Evolutionary conservation across 306 rosid species (phyloP).

Genomic region (Alnus rubra): DNA sequence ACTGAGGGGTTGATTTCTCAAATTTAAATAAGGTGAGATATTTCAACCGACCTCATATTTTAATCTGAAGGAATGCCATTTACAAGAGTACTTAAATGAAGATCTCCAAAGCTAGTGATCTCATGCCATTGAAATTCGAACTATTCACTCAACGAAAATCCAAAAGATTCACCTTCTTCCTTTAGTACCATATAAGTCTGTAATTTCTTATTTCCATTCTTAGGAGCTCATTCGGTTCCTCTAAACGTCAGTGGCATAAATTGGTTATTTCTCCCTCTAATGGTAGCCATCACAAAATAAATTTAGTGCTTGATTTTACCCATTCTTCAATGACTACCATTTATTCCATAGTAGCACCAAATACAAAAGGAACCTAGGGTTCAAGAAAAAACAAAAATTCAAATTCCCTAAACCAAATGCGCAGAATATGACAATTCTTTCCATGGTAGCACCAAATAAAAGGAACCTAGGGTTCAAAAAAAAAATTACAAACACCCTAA

Average conservation of each 20-base stretch:
- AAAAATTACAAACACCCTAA: background rate
- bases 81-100: background rate
- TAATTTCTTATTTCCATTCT: background rate
- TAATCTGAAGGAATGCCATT: too few species aligned
- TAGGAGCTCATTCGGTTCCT: constrained; percentile 1
- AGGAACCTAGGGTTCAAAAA: background rate
- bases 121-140: background rate
- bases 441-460: background rate
- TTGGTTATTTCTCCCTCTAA: background rate
- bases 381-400: background rate
- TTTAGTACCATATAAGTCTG: background rate
- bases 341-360: background rate
- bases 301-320: background rate
- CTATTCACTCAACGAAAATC: background rate
- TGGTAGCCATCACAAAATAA: background rate
- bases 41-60: too few species aligned
- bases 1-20: too few species aligned
- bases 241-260: background rate
- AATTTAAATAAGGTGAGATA: too few species aligned
- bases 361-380: background rate
- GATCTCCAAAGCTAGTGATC: background rate
- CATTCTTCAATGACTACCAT: background rate
- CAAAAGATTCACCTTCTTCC: background rate
- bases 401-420: background rate
- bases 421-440: background rate